Percentiles rank a stretch among this genome's conserved stretches.
Conservation (phyloP, 805 yeast species). For the Candida ipomoeae region DNA sequence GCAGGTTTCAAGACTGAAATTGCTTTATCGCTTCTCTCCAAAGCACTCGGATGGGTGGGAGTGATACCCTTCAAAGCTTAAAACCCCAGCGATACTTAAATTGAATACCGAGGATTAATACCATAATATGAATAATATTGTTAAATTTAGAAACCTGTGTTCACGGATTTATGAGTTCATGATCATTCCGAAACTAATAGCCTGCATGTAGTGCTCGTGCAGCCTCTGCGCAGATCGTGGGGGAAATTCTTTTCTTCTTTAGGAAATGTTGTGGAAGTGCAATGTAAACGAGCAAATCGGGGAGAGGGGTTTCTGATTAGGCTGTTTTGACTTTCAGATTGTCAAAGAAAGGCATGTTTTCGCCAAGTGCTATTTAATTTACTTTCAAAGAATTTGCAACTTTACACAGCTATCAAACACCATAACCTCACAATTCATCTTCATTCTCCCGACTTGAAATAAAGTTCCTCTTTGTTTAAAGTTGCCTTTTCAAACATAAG, state of each 20-base stretch:
- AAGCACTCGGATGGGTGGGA: neutral
- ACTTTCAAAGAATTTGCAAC: neutral
- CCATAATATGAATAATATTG: too few species aligned
- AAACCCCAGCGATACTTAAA: neutral
- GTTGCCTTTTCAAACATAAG: too few species aligned
- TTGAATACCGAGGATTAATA: too few species aligned
- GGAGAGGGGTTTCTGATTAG: neutral
- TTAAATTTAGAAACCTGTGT: too few species aligned
- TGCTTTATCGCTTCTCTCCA: neutral
- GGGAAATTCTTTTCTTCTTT: neutral
- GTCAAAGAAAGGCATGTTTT: neutral
- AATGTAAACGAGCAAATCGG: neutral
- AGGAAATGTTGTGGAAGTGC: neutral
- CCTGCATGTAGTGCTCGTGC: neutral
- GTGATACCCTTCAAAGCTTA: constrained; percentile 2
- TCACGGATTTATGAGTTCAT: neutral
- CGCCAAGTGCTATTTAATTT: neutral
- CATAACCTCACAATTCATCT: neutral
- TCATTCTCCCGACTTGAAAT: neutral
- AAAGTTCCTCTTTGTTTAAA: too few species aligned
- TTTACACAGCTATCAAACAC: neutral
- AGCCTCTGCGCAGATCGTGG: neutral
- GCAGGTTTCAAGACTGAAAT: neutral
- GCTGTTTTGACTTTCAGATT: neutral
- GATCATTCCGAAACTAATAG: neutral